Evolutionary conservation across 2,329 filamentous ascomycete genomes (phyloP), one percentile per base, ranked within the genome.

Genomic region (Hymenoscyphus occultus): DNA sequence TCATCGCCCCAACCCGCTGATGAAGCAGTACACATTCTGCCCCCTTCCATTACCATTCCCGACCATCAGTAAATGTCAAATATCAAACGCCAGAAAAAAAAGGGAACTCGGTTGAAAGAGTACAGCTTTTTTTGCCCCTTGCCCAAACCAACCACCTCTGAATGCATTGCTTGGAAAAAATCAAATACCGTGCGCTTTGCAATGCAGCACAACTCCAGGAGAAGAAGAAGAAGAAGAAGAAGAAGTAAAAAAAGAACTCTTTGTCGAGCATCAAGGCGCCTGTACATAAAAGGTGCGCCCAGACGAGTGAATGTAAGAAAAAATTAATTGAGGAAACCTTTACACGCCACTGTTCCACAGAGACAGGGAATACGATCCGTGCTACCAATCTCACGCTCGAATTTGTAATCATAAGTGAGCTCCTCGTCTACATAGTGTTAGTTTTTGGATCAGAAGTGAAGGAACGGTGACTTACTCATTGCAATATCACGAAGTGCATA

Each of bases 321-420:
- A 65, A 60, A 69, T 86, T 84, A 99, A 80, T 99, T 99, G 79
- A 99, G 91, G 82, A 98, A 99, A 69, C 95, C 95, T 83, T 99
- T 99, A 83, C 95, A 99, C 59, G 92, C 93, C 39, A 93, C 88
- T 56, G 94, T 97, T 66, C 95, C 95, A 78, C 95, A 99, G 60
- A 99, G 88, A 82, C 95, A 99, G 60, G 95, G 95, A 73, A 99
- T 97, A 69, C 95, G 92, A 78, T 99, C 95, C 69, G 93, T 86
- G 72, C 92, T 96, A 74, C 93, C 93, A 74, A 96, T 92, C 79
- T 99, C 95, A 73, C 95, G 91, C 81, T 99, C 95, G 78, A 99
- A 99, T 79, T 99, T 99, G 85, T 99, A 99, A 82, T 99, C 95
- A 81, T 99, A 99, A 1, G 95, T 99, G 77, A 99, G 88, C 82